These are phyloP conservation scores for Coprinopsis marcescibilis DNA, from an alignment of 768 basidiomycete species.

Conservation along the genomic window DNA sequence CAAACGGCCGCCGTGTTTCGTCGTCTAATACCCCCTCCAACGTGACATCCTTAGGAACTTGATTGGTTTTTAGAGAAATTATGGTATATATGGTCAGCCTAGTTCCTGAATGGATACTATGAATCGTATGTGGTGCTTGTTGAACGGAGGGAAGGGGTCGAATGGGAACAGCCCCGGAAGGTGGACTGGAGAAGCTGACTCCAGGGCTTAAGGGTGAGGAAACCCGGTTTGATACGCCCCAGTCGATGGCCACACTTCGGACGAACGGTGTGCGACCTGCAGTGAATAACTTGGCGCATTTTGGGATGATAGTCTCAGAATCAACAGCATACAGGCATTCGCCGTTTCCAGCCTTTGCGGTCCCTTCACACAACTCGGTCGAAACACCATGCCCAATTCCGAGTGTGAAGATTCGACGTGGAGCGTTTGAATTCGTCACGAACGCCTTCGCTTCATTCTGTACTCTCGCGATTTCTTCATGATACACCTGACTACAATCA, in stretches of 20 bases:
- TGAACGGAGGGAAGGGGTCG: slow-evolving; percentile 25
- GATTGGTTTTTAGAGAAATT: slow-evolving; percentile 21
- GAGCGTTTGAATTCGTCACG: slow-evolving; percentile 26
- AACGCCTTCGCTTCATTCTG: slow-evolving; percentile 22
- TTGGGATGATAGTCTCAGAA: slow-evolving; percentile 40
- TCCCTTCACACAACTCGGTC: slow-evolving; percentile 43
- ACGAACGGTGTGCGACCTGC: slow-evolving; percentile 46
- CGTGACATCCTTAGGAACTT: slow-evolving; percentile 26
- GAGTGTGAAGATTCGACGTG: slow-evolving; percentile 49
- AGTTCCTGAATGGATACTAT: slow-evolving; percentile 30
- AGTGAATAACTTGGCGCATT: slow-evolving; percentile 44
- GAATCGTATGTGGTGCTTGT: slow-evolving; percentile 29
- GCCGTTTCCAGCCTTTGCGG: slow-evolving; percentile 53
- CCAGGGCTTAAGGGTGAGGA: slow-evolving; percentile 14
- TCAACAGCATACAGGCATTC: slow-evolving; percentile 39
- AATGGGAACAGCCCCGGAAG: slow-evolving; percentile 18
- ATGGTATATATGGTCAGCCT: slow-evolving; percentile 31
- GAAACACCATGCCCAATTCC: slow-evolving; percentile 51
- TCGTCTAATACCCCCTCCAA: slow-evolving; percentile 32
- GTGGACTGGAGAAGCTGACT: slow-evolving; percentile 9
- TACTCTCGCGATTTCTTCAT: slow-evolving; percentile 17
- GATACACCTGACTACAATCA: slow-evolving; percentile 12
- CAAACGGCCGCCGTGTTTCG: slow-evolving; percentile 21
- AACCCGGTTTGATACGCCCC: slow-evolving; percentile 31
- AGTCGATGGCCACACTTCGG: slow-evolving; percentile 42